Evolutionary conservation across 768 basidiomycete species (phyloP).

Genomic region (Candolleomyces aberdarensis): DNA sequence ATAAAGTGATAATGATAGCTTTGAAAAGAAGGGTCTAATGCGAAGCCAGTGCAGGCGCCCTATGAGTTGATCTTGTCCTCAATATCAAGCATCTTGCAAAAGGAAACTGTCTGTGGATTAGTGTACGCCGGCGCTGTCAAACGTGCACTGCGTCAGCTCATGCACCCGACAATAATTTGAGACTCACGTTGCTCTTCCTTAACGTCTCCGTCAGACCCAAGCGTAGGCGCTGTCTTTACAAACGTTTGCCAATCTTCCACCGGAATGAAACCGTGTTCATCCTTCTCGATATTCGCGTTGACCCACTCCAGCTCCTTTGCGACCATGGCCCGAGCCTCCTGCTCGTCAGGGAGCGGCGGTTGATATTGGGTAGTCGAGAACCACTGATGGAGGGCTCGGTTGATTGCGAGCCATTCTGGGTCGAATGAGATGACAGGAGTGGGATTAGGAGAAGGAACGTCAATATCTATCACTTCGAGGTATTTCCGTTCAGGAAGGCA

Average conservation of each 20-base stretch:
- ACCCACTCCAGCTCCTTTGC: conserved; percentile 68
- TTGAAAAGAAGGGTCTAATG: too few species aligned
- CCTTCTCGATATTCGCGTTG: conserved; percentile 43
- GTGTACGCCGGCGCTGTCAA: too few species aligned
- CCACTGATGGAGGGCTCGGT: conserved; percentile 79
- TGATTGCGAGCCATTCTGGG: conserved; percentile 92
- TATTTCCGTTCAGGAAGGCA: conserved; percentile 75
- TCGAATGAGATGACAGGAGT: conserved; percentile 60
- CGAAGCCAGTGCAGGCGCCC: too few species aligned
- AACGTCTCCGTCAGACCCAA: conserved; percentile 13
- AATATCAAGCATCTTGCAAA: conserved; percentile 80
- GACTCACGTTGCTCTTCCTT: not conserved
- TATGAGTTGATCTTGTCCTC: conserved; percentile 54
- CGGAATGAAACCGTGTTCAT: conserved; percentile 30
- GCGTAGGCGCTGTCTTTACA: conserved; percentile 59
- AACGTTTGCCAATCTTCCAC: conserved; percentile 67
- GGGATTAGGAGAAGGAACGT: conserved; percentile 6
- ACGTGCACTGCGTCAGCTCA: too few species aligned
- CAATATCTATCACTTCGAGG: conserved; percentile 79
- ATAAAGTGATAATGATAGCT: too few species aligned
- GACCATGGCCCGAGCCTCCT: conserved; percentile 51
- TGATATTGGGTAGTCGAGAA: conserved; percentile 56
- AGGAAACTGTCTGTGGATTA: conserved; percentile 87
- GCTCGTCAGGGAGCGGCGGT: conserved; percentile 56
- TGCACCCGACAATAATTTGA: not conserved